phyloP scores from a whole-genome alignment of 441 rosid genomes.

The Populus hybrid region DNA sequence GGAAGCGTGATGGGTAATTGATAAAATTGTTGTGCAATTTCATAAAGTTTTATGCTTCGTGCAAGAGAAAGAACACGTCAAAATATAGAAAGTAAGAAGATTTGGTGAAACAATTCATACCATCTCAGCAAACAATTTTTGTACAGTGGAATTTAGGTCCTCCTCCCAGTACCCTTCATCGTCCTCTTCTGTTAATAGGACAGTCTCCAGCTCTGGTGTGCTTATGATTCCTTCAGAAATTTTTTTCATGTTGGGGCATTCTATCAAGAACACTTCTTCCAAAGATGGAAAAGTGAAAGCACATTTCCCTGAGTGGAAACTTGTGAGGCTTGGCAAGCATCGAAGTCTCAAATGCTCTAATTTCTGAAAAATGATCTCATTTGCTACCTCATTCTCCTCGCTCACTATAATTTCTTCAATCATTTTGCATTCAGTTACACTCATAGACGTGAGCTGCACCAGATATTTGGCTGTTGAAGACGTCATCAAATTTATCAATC shows the following conservation, averaged over 20 bases:
- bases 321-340: conserved; percentile 19
- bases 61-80: neutral
- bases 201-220: conserved; percentile 11
- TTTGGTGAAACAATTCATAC: neutral
- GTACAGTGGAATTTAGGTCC: conserved; percentile 19
- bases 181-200: neutral
- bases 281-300: conserved; percentile 18
- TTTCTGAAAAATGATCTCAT: conserved; percentile 22
- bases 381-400: neutral
- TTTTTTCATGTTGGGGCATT: conserved; percentile 27
- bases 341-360: conserved; percentile 17
- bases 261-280: neutral
- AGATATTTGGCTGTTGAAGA: conserved; percentile 28
- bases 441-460: conserved; percentile 21
- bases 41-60: neutral
- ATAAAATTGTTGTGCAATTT: no score
- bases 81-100: neutral
- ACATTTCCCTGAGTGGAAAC: conserved; percentile 18
- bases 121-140: neutral
- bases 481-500: conserved; percentile 16
- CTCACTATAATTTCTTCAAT: conserved; percentile 16
- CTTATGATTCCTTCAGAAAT: conserved; percentile 6
- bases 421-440: conserved; percentile 15
- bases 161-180: conserved; percentile 16
- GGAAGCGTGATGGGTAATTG: neutral